Conservation (phyloP, 2,329 filamentous ascomycete genomes). For the Penicillium rolfsii region DNA sequence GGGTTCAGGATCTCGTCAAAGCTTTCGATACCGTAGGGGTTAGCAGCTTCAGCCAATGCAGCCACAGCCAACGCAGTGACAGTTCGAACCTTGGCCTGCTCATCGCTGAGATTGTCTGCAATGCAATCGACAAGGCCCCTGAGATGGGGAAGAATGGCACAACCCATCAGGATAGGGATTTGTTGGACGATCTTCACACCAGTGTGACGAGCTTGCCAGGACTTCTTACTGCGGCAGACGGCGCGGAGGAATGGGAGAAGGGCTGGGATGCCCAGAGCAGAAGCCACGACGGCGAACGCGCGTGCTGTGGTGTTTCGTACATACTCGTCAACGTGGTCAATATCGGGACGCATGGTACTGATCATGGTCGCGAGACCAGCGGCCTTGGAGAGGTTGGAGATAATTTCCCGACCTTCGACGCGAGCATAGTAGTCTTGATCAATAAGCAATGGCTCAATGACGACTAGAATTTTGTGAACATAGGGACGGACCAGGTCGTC, state of each 20-base stretch:
- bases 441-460: conserved; percentile 98
- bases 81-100: conserved; percentile 96
- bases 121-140: conserved; percentile 97
- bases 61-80: conserved; percentile 95
- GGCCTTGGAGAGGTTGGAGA: conserved; percentile 95
- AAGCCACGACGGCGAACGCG: conserved; percentile 96
- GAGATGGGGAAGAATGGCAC: conserved; percentile 89
- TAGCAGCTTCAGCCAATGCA: conserved; percentile 91
- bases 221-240: conserved; percentile 97
- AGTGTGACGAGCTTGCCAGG: conserved; percentile 96
- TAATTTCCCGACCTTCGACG: conserved; percentile 97
- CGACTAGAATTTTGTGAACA: conserved; percentile 96
- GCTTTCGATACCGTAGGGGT: conserved; percentile 98
- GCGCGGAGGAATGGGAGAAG: conserved; percentile 92
- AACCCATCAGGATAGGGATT: conserved; percentile 98
- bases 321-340: conserved; percentile 97
- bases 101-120: conserved; percentile 91
- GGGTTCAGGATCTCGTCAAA: conserved; percentile 98
- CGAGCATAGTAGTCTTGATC: conserved; percentile 99
- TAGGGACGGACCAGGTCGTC: conserved; percentile 95
- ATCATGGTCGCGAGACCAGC: conserved; percentile 99
- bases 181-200: conserved; percentile 99
- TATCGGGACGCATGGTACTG: conserved; percentile 97
- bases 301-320: conserved; percentile 96
- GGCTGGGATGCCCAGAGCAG: conserved; percentile 91